Base-by-base conservation (phyloP, 352 stramenopile species). In the Globisporangium solare region DNA sequence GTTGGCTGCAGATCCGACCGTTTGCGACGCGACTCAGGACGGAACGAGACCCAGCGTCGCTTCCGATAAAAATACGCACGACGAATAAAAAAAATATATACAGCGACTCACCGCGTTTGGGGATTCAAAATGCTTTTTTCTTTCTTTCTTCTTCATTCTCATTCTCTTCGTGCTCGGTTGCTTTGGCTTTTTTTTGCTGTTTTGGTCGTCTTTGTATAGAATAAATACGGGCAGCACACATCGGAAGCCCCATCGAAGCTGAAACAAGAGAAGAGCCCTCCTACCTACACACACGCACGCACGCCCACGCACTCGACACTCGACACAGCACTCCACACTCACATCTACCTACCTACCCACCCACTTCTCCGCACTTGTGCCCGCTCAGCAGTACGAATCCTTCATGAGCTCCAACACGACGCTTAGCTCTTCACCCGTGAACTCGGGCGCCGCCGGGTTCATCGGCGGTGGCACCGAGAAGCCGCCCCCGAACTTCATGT, bases 401-500 rank as follows among this genome's bases (percentile, higher is more conserved):
- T 91, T 89, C 81, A 91, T 91, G 52, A 91, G 75, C 51, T 91
- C 78, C 51, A 91, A 47, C 56, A 91, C 81, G 32, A 84, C 81
- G 47, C 67, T 91, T 8, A 91, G 76, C 58, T 91, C 81, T 64
- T 89, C 81, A 18, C 79, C 79, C 14, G 79, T 89, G 49, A 91
- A 86, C 58, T 91, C 81, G 17, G 80, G 71, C 12, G 74, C 76
- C 5, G 81, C 78, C 13, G 70, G 76, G 45, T 91, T 83, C 73
- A 91, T 86, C 0, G 78, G 71, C 37, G 76, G 68, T 10, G 77
- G 76, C 56, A 84, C 70, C 22, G 71, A 47, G 53, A 86, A 87
- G 48, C 63, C 64, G 20, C 63, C 60, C 3, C 27, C 27, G 48
- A 71, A 77, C 65, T 88, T 87, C 57, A 68, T 67, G 31, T 66